Percentiles rank a stretch among this genome's conserved stretches.
These are phyloP conservation scores for Discostella stelligera DNA, from an alignment of 352 stramenopile genomes.

Conservation along the genomic window DNA sequence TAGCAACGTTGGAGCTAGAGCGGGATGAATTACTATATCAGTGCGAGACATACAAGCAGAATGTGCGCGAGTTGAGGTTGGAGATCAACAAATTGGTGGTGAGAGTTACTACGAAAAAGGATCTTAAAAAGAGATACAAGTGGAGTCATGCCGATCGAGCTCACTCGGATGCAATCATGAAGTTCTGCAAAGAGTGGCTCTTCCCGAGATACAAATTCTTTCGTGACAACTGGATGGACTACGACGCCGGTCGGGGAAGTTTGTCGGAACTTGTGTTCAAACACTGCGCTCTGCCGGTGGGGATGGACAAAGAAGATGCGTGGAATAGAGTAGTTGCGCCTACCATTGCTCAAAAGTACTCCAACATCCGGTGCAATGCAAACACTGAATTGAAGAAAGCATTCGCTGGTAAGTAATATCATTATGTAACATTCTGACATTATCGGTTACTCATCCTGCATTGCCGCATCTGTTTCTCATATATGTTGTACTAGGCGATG, in stretches of 20 bases:
- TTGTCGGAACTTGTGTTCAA: background rate
- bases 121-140: too few relatives aligned
- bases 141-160: too few relatives aligned
- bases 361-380: background rate
- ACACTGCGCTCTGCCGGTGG: background rate
- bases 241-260: background rate
- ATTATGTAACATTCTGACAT: too few relatives aligned
- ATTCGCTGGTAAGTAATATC: background rate
- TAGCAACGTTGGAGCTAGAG: too few relatives aligned
- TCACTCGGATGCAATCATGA: background rate
- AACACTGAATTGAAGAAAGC: slow-evolving; percentile 6
- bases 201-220: too few relatives aligned
- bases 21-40: too few relatives aligned
- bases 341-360: background rate
- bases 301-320: background rate
- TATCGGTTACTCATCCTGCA: background rate
- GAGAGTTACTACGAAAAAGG: too few relatives aligned
- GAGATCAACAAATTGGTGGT: too few relatives aligned
- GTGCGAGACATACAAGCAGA: too few relatives aligned
- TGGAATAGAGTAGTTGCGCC: slow-evolving; percentile 2
- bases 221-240: background rate
- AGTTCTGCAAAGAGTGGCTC: background rate
- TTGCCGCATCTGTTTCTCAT: too few relatives aligned
- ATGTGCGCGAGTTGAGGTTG: too few relatives aligned
- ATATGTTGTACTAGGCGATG: background rate